Conservation (phyloP, 2,329 filamentous ascomycete species). For the Fusarium sp. region DNA sequence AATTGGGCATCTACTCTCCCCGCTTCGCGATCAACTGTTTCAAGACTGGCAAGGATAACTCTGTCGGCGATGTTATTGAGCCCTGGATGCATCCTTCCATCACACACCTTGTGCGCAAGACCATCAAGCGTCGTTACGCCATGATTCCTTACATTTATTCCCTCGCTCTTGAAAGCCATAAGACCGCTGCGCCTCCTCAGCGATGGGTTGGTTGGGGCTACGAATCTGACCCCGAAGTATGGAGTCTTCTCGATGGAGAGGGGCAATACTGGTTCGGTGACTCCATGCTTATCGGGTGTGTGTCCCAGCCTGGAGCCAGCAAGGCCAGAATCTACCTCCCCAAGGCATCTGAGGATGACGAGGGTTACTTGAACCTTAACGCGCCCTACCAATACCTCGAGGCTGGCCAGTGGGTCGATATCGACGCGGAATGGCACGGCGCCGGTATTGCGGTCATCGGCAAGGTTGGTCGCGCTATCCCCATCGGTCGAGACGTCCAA, state of each 20-base stretch:
- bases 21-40: conserved; percentile 84
- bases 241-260: conserved; percentile 74
- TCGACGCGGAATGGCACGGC: conserved; percentile 57
- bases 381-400: conserved; percentile 68
- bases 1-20: conserved; percentile 75
- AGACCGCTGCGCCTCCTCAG: conserved; percentile 71
- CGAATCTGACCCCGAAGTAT: conserved; percentile 73
- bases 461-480: conserved; percentile 54
- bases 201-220: conserved; percentile 81
- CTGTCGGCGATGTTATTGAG: conserved; percentile 78
- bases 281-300: conserved; percentile 72
- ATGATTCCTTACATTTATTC: conserved; percentile 79
- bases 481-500: conserved; percentile 54
- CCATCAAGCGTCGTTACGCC: conserved; percentile 77
- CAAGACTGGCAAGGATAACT: conserved; percentile 76
- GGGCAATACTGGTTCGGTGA: conserved; percentile 81
- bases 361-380: conserved; percentile 72
- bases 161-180: conserved; percentile 70
- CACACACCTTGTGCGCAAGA: conserved; percentile 69
- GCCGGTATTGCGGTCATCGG: conserved; percentile 56
- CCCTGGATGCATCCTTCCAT: conserved; percentile 82
- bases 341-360: conserved; percentile 62
- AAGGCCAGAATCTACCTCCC: conserved; percentile 72
- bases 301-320: conserved; percentile 70
- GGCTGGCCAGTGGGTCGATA: conserved; percentile 54